These are phyloP conservation scores for Cladochytrium tenue DNA, from an alignment of 371 early-diverging fungal species.

Conservation along the genomic window DNA sequence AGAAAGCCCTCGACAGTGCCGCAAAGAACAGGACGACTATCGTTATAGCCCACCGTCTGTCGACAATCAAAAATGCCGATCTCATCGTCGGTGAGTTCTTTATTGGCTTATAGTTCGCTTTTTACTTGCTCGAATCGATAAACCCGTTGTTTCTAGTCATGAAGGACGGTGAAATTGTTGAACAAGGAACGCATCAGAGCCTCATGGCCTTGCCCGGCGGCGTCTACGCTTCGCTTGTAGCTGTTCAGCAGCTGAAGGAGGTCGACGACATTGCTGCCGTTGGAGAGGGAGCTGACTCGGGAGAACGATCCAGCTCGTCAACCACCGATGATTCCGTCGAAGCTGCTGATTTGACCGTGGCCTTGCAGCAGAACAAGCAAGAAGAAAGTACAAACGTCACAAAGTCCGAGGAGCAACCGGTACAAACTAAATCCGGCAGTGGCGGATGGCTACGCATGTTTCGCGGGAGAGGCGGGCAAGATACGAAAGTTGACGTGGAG, in stretches of 20 bases:
- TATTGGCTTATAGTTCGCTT: background rate
- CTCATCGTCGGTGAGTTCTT: constrained; percentile 56
- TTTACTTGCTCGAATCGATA: background rate
- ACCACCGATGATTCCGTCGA: no score
- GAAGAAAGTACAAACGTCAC: no score
- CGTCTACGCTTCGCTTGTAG: constrained; percentile 31
- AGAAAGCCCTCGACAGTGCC: constrained; percentile 77
- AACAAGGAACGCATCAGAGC: constrained; percentile 85
- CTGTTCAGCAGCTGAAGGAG: constrained; percentile 28
- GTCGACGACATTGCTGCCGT: no score
- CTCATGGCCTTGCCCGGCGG: constrained; percentile 46
- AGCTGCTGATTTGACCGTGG: no score
- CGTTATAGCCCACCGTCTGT: constrained; percentile 89
- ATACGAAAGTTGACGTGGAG: no score
- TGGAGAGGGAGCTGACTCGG: no score
- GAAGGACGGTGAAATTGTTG: constrained; percentile 76
- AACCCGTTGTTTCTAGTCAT: constrained; percentile 31
- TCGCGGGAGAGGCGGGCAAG: no score
- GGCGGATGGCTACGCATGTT: no score
- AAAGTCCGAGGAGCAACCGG: no score
- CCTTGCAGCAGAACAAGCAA: no score
- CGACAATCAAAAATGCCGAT: constrained; percentile 76
- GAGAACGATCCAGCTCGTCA: no score
- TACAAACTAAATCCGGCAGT: no score
- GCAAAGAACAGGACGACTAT: constrained; percentile 81